Base-by-base conservation (phyloP, 1,284 basidiomycete genomes). In the Ceratorhiza oryzae-sativae region DNA sequence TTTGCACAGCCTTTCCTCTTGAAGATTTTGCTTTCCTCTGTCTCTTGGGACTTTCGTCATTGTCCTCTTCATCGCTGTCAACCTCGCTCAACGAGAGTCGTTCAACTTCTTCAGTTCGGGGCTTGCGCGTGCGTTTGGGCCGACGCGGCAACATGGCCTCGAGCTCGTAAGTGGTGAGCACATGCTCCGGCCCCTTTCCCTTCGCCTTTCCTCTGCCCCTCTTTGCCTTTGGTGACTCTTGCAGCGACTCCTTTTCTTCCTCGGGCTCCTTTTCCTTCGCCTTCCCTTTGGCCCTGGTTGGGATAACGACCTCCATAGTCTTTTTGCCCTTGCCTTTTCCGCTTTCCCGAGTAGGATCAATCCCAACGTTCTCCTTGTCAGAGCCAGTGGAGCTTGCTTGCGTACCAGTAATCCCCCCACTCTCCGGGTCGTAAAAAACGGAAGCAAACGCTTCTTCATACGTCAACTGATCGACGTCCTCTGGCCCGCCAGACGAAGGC, bases 391-490 rank as follows among this genome's bases (percentile, higher is more conserved):
- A 42, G 45, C 61, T 63, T 18, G 45, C 46, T 15, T 20, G 61
- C 18, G 27, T 67, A 13, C 32, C 30, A 53, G 32, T 13, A 23
- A 67, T 23, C 18, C 32, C 55, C 15, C 63, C 63, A 13, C 46
- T 34, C 8, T 67, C 18, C 1, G 63, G 48, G 41, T 67, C 63
- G 34, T 55, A 55, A 36, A 55, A 55, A 41, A 55, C 55, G 2
- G 63, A 67, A 32, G 48, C 63, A 27, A 67, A 67, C 13, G 63
- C 63, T 25, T 67, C 63, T 53, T 67, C 63, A 27, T 67, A 67
- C 9, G 30, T 30, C 30, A 49, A 67, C 32, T 67, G 34, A 30
- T 55, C 49, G 23, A 67, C 53, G 12, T 36, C 27, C 12, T 65
- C 46, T 4, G 61, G 27, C 23, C 61, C 61, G 12, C 63, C 49